Evolutionary conservation across 331 rosid genomes (phyloP), one percentile per base, ranked within the genome.

Genomic region (Malus hybrid): DNA sequence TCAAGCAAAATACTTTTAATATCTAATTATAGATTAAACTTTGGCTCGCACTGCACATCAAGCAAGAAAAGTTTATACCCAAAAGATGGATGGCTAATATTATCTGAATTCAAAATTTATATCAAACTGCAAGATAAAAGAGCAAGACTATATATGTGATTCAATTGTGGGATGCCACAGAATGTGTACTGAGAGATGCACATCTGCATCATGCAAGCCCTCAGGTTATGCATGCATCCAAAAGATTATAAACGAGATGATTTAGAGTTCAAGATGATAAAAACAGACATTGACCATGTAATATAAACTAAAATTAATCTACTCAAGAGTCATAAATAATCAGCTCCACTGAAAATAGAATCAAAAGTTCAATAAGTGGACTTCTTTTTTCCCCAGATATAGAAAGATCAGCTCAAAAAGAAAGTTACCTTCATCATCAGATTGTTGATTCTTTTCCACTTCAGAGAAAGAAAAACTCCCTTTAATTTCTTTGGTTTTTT

Each of bases 381-480:
- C 10, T 8, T 57, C 24, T 24, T 24, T 60, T 20, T 2, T 67
- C 55, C 13, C 16, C 7, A 0, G 7, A 73, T 33, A 36, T 31
- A 50, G 54, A 44, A 71, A 64, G 70, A 64, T 32, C 64, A 67
- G 59, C 57, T 63, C 39, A 76, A 54, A 36, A 57, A 52, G 54
- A 56, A 84, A 80, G 55, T 59, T 75, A 93, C 97, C 98, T 87
- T 67, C 80, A 34, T 70, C 61, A 76, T 76, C 5, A 54, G 20
- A 54, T 54, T 54, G 59, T 54, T 54, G 59, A 54, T 54, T 18
- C 44, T 69, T 84, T 81, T 84, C 85, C 39, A 12, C 80, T 68
- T 73, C 73, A 22, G 78, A 80, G 52, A 34, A 54, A 39, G 85
- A 79, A 69, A 24, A 76, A 63, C 50, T 76, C 59, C 42, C 69